Conservation (phyloP, 2,329 filamentous ascomycete species). For the Nothophaeocryptopus gaeumannii region DNA sequence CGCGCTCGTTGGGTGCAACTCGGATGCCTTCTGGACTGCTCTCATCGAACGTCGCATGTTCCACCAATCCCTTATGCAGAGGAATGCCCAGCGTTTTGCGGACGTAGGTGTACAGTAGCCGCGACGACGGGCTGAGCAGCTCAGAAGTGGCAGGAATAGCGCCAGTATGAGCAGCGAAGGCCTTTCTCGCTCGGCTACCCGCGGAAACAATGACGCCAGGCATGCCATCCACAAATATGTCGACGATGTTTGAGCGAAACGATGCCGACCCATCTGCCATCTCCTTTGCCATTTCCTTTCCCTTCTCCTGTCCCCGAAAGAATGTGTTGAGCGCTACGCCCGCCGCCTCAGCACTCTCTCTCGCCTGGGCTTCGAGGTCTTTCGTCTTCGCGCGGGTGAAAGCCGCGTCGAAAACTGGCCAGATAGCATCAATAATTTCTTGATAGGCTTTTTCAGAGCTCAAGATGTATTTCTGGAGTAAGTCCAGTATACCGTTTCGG, state of each 20-base stretch:
- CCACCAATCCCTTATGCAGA: slow-evolving; percentile 25
- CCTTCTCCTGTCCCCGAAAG: neutral
- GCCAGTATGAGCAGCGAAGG: neutral
- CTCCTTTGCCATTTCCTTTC: no score
- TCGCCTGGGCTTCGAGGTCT: neutral
- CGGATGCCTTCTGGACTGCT: slow-evolving; percentile 12
- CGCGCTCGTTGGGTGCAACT: slow-evolving; percentile 6
- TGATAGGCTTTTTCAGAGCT: neutral
- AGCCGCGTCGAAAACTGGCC: slow-evolving; percentile 10
- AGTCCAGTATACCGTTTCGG: neutral
- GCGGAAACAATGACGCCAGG: slow-evolving; percentile 9
- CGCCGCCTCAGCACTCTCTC: neutral
- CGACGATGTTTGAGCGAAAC: no score
- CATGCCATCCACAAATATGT: neutral
- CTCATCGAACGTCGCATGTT: slow-evolving; percentile 23
- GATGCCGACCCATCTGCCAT: no score
- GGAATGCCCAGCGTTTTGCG: slow-evolving; percentile 20
- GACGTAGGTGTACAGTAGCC: slow-evolving; percentile 24
- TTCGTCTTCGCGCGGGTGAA: slow-evolving; percentile 14
- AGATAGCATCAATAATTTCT: neutral
- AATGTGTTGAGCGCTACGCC: neutral
- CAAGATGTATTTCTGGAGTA: neutral
- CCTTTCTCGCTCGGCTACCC: slow-evolving; percentile 10
- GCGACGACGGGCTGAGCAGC: slow-evolving; percentile 20
- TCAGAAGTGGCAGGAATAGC: neutral